phyloP scores from a whole-genome alignment of 2,329 filamentous ascomycete species.

The Bipolaris oryzae region DNA sequence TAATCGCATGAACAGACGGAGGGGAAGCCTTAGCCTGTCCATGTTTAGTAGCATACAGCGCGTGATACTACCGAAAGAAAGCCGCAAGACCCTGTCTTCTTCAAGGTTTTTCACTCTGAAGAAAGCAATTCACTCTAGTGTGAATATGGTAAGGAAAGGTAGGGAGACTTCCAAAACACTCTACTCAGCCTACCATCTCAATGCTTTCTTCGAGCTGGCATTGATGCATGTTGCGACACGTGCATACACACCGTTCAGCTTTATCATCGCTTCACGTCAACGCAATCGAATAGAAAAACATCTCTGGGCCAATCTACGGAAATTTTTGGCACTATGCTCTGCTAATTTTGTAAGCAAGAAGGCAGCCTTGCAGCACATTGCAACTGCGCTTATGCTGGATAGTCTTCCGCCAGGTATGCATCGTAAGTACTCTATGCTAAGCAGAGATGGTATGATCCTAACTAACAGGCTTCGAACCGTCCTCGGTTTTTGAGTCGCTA shows the following conservation, averaged over 20 bases:
- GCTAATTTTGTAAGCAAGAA: conserved; percentile 3
- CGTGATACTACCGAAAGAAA: not conserved
- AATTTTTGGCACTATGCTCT: conserved; percentile 11
- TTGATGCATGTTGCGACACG: conserved; percentile 8
- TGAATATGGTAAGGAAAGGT: conserved; percentile 14
- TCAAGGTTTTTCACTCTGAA: conserved; percentile 7
- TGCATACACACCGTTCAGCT: conserved; percentile 5
- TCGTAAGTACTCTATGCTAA: conserved; percentile 16
- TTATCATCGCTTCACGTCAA: conserved; percentile 10
- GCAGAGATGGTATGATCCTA: conserved; percentile 1
- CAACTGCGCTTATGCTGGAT: conserved; percentile 9
- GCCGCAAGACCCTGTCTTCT: not conserved
- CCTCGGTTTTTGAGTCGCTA: conserved; percentile 1
- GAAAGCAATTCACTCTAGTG: conserved; percentile 6
- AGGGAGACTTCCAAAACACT: conserved; percentile 9
- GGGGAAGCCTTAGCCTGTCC: not conserved
- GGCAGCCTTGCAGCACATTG: conserved; percentile 14
- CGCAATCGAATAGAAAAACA: conserved; percentile 13
- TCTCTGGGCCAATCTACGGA: conserved; percentile 7
- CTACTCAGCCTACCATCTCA: conserved; percentile 18
- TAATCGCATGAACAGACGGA: conserved; percentile 4
- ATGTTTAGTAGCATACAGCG: conserved; percentile 2
- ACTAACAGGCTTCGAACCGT: conserved; percentile 6
- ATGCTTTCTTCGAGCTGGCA: conserved; percentile 16
- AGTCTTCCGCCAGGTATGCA: conserved; percentile 14